A percentile compares a stretch with the other conserved stretches of the same genome.
Evolutionary conservation across 169 alveolate genomes (phyloP).

Genomic region (Eimeria sp.): DNA sequence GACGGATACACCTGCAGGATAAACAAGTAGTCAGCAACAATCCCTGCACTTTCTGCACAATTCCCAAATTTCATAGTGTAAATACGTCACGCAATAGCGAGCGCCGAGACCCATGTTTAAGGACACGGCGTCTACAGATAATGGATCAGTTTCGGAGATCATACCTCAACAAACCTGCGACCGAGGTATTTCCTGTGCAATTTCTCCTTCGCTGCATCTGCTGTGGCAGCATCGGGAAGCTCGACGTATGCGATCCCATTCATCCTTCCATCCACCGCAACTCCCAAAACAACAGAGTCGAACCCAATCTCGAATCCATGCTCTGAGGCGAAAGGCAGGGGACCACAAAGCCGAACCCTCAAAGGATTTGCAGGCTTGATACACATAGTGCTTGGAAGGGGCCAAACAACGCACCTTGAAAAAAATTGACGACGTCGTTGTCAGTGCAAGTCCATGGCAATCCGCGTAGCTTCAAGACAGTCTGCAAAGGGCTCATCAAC

Average conservation of each 20-base stretch:
- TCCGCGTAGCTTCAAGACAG: conserved; percentile 86
- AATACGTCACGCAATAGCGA: not conserved
- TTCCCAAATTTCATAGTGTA: not conserved
- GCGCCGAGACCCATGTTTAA: not conserved
- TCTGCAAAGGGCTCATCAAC: conserved; percentile 24
- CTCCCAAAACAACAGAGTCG: conserved; percentile 82
- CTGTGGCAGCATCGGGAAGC: conserved; percentile 74
- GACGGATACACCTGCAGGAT: conserved; percentile 69
- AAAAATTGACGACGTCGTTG: conserved; percentile 84
- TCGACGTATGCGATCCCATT: conserved; percentile 83
- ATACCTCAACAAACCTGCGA: conserved; percentile 72
- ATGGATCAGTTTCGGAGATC: not conserved
- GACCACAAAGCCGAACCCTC: not conserved
- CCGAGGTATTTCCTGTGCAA: conserved; percentile 81
- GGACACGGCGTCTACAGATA: not conserved
- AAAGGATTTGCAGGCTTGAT: not conserved
- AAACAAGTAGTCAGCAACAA: not conserved
- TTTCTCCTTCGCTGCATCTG: conserved; percentile 78
- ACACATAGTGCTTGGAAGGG: not conserved
- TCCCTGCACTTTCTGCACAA: not conserved
- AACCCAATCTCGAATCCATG: conserved; percentile 71
- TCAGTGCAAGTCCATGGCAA: conserved; percentile 89
- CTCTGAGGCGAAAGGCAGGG: conserved; percentile 25
- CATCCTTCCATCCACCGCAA: conserved; percentile 82
- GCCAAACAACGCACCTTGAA: conserved; percentile 66